Evolutionary conservation across 1,139 yeast genomes (phyloP).

Genomic region (Hemisphaericaspora xylanilytica): DNA sequence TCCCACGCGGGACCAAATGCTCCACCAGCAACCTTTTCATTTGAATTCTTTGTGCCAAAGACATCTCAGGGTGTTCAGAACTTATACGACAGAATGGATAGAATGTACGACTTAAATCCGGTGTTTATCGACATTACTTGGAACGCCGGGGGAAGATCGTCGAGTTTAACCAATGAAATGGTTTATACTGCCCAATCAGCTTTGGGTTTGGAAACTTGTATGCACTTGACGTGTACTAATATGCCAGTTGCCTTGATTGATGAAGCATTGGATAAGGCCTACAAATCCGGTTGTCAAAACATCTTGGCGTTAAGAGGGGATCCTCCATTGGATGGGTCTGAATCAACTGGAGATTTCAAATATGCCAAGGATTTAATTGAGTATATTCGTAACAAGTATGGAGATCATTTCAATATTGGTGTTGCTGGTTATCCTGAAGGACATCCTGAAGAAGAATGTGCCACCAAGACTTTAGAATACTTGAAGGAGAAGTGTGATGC

Average conservation of each 20-base stretch:
- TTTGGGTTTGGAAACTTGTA: conserved; percentile 93
- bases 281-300: conserved; percentile 90
- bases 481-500: conserved; percentile 87
- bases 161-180: conserved; percentile 82
- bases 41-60: conserved; percentile 94
- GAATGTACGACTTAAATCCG: conserved; percentile 93
- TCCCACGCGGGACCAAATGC: conserved; percentile 45
- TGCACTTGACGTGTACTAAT: conserved; percentile 97
- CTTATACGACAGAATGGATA: conserved; percentile 93
- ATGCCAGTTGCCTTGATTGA: conserved; percentile 84
- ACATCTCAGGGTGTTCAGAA: conserved; percentile 96
- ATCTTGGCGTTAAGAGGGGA: conserved; percentile 85
- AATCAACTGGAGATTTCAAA: conserved; percentile 62
- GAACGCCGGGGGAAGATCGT: conserved; percentile 94
- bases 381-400: conserved; percentile 69
- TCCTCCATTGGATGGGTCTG: conserved; percentile 71
- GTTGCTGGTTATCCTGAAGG: conserved; percentile 98
- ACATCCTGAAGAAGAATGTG: conserved; percentile 77
- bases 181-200: conserved; percentile 89
- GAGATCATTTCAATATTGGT: conserved; percentile 83
- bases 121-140: conserved; percentile 93
- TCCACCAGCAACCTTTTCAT: conserved; percentile 77
- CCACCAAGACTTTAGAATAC: conserved; percentile 55
- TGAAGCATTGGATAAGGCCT: conserved; percentile 81
- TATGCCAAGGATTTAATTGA: conserved; percentile 84